Conservation (phyloP, 2,329 filamentous ascomycete species). For the Lecanicillium sp. region DNA sequence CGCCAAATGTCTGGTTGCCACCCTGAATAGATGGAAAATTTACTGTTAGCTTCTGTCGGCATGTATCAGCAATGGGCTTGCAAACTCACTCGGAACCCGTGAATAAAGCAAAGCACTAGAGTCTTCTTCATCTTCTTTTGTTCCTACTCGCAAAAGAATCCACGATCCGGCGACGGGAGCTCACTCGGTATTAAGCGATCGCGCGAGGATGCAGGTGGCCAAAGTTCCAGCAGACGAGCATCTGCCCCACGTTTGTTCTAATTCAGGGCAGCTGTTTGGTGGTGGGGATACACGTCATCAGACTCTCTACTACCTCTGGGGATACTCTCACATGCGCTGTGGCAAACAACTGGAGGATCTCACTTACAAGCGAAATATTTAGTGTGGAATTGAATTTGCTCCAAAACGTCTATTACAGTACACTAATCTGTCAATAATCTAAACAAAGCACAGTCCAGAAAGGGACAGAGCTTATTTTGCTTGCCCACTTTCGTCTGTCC, state of each 20-base stretch:
- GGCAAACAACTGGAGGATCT: too few species aligned
- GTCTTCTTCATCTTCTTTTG: slow-evolving; percentile 66
- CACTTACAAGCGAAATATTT: too few species aligned
- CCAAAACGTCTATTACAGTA: slow-evolving; percentile 32
- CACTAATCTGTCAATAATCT: slow-evolving; percentile 23
- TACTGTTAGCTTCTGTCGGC: slow-evolving; percentile 2
- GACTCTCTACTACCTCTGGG: too few species aligned
- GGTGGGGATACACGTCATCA: too few species aligned
- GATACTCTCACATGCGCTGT: too few species aligned
- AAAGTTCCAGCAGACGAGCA: too few species aligned
- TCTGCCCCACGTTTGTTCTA: too few species aligned
- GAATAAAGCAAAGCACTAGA: slow-evolving; percentile 73
- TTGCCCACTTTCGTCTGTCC: slow-evolving; percentile 10
- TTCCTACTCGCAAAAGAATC: too few species aligned
- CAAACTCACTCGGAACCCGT: slow-evolving; percentile 67
- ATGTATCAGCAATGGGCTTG: background rate
- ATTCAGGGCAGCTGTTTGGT: too few species aligned
- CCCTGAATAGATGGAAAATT: slow-evolving; percentile 38
- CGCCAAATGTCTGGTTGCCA: slow-evolving; percentile 68
- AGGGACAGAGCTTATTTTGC: background rate
- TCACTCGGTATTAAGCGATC: too few species aligned
- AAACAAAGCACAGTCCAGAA: slow-evolving; percentile 15
- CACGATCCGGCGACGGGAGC: too few species aligned
- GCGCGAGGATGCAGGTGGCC: too few species aligned
- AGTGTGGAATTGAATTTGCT: background rate